These are phyloP conservation scores for Coprinopsis sp. DNA, from an alignment of 768 basidiomycete genomes.

Conservation along the genomic window DNA sequence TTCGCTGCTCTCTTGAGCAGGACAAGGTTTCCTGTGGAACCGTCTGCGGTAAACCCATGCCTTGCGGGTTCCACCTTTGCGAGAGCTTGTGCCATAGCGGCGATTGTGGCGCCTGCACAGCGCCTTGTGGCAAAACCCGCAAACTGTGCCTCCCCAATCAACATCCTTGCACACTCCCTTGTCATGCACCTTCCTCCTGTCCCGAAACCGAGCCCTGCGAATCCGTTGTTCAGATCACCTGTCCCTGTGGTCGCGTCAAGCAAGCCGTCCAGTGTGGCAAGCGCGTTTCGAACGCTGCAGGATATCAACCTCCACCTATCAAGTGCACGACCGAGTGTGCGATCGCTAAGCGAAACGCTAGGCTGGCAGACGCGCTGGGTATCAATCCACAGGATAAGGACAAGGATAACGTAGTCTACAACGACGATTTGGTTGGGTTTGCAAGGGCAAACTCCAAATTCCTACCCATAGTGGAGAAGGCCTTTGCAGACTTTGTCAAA, in stretches of 20 bases:
- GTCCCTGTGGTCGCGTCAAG: constrained; percentile 79
- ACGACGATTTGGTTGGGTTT: constrained; percentile 57
- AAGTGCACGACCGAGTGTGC: constrained; percentile 84
- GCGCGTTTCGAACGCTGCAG: constrained; percentile 38
- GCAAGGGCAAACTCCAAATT: constrained; percentile 64
- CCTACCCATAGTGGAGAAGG: constrained; percentile 68
- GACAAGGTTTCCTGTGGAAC: constrained; percentile 83
- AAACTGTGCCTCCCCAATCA: constrained; percentile 69
- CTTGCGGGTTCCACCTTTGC: constrained; percentile 90
- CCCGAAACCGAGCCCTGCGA: constrained; percentile 77
- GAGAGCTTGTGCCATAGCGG: constrained; percentile 78
- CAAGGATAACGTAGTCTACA: constrained; percentile 43
- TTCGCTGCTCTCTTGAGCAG: constrained; percentile 73
- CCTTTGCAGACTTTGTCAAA: constrained; percentile 73
- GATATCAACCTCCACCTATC: constrained; percentile 30
- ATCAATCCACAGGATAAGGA: constrained; percentile 57
- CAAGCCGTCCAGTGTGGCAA: constrained; percentile 73
- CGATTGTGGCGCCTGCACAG: constrained; percentile 71
- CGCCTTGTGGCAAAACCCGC: constrained; percentile 81
- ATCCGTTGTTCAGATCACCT: constrained; percentile 59
- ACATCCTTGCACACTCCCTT: constrained; percentile 73
- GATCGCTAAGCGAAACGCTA: constrained; percentile 81
- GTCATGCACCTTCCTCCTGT: constrained; percentile 88
- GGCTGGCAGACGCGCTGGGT: constrained; percentile 87
- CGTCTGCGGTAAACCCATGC: constrained; percentile 71